Evolutionary conservation across 139 green algal species (phyloP), one percentile per base, ranked within the genome.

Genomic region (Micromonas pusilla): DNA sequence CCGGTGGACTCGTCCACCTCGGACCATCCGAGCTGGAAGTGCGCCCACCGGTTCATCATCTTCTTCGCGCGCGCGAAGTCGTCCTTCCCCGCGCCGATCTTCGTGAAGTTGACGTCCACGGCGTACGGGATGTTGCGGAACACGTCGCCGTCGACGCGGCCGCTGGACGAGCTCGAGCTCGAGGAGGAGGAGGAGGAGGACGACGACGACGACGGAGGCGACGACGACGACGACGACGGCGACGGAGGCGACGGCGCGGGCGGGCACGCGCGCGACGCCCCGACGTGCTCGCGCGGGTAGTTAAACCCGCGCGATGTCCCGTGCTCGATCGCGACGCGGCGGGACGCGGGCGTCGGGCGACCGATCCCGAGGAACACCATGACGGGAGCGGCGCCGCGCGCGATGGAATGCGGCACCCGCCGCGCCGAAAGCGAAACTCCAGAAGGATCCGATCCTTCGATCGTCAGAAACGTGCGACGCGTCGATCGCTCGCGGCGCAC

Each of bases 11-110:
- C 31, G 32, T 73, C 75, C 39, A 74, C 75, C 26, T 70, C 30
- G 21, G 75, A n/a, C 75, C 75, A 80, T 31, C 60, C 75, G 0
- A 80, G 75, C 2, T 80, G 38, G 63, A 80, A 80, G 13, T 73
- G 54, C 31, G 23, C 33, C 75, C 75, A 80, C 66, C 30, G 13
- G 1, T 73, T 32, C 37, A 75, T n/a, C 68, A 39, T 39, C 5
- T 19, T 16, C 25, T 63, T 64, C 1, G 68, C 68, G 0, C 38
- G 23, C 25, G 26, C 68, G 37, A 62, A 75, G 32, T 32, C 25
- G 1, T 21, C 3, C 5, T 60, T 19, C 0, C 68, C 68, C 1
- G 20, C 32, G 63, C 63, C 63, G 63, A 70, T 3, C 31, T 39
- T 25, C 1, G 31, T 2, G 28, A 39, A 39, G 28, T 20, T 70